Base-by-base conservation (phyloP, 768 basidiomycete species). In the Boletales sp. region DNA sequence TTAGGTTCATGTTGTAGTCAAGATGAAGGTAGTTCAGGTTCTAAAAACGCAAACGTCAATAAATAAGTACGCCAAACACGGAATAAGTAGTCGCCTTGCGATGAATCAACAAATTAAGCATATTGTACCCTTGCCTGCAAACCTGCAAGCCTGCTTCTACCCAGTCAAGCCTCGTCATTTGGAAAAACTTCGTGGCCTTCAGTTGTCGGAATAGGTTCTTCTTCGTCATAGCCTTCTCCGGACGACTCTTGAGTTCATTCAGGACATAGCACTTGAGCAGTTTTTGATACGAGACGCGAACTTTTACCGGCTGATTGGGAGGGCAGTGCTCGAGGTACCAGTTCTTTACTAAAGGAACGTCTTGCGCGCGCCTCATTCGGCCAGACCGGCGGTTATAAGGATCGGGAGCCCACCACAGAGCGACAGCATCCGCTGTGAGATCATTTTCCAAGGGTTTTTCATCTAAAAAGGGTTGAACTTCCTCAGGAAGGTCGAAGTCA, bases 101-200 rank as follows among this genome's bases (percentile, higher is more conserved):
- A 72, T 99, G 97, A 59, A 99, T 99, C 53, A 99, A 78, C 29
- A 99, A 74, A 70, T 99, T 99, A 55, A 99, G 75, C 97, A 99
- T 99, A 73, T 98, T 99, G 74, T 97, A 99, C 36, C 97, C 97
- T 67, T 99, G 97, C 57, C 97, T 77, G 74, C 95, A 98, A 46
- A 99, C 95, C 70, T 99, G 97, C 53, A 99, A 72, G 58, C 97
- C 97, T 3, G 95, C 97, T 69, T 99, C 97, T 34, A 99, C 95
- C 97, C 97, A 99, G 69, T 99, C 97, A 58, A 99, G 72, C 57
- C 81, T 91, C 5, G 97, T 99, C 13, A 90, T 92, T 76, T 98
- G 97, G 85, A 99, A 99, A 74, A 99, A 99, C 71, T 98, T 98
- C 50, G 97, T 99, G n/a, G 90, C 87, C 72, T 97, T 98, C 50